A percentile compares a stretch with the other conserved stretches of the same genome.
phyloP scores from a whole-genome alignment of 2,329 filamentous ascomycete genomes.

The Trichoderma sp. region DNA sequence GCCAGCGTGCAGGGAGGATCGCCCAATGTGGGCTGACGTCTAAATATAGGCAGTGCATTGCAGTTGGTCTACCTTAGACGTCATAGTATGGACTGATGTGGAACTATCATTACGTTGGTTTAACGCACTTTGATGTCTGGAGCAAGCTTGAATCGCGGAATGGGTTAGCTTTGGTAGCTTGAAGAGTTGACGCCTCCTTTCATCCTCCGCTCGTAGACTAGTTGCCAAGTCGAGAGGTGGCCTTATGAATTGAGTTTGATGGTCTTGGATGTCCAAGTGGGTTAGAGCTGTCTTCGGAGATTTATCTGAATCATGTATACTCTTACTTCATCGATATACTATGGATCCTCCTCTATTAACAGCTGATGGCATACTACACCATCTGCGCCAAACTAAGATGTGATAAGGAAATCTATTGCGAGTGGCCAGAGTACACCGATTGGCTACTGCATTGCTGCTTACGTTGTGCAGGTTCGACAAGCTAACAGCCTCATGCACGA shows the following conservation, averaged over 20 bases:
- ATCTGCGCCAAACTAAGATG: not conserved
- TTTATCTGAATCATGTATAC: not conserved
- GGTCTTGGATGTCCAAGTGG: not conserved
- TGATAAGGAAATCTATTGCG: not conserved
- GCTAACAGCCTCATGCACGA: not conserved
- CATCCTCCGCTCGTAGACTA: not conserved
- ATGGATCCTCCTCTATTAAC: not conserved
- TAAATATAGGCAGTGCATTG: slow-evolving; percentile 6
- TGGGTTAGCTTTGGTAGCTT: not conserved
- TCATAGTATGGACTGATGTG: slow-evolving; percentile 5
- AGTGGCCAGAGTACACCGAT: not conserved
- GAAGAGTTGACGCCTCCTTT: not conserved
- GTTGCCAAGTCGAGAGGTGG: not conserved
- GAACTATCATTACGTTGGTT: not conserved
- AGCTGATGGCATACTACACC: not conserved
- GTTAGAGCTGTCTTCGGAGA: not conserved
- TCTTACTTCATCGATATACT: not conserved
- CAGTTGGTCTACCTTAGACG: not conserved
- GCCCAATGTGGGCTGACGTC: not conserved
- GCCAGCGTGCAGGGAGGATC: not conserved
- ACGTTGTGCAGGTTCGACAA: not conserved
- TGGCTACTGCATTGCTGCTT: not conserved
- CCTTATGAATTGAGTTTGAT: not conserved
- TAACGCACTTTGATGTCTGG: not conserved
- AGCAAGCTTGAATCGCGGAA: not conserved